These are phyloP conservation scores for Amanita inopinata DNA, from an alignment of 768 basidiomycete genomes.

Conservation along the genomic window DNA sequence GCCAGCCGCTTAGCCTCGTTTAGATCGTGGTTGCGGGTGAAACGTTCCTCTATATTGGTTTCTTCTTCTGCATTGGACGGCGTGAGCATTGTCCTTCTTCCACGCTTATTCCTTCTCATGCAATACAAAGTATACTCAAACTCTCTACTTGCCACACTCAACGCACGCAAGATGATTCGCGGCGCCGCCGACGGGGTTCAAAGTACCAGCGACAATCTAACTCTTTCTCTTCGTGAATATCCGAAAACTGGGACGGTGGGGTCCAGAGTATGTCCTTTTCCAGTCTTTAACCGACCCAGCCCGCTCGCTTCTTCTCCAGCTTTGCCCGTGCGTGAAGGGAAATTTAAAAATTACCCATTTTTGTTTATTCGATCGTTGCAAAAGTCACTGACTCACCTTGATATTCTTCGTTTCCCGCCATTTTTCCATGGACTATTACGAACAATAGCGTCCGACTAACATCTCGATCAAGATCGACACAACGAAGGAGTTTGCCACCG, in stretches of 20 bases:
- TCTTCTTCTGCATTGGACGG: slow-evolving; percentile 52
- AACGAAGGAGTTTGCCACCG: slow-evolving; percentile 37
- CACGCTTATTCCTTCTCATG: neutral
- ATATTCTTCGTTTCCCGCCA: neutral
- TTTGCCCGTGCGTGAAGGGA: slow-evolving; percentile 5
- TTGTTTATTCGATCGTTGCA: neutral
- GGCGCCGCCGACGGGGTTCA: slow-evolving; percentile 27
- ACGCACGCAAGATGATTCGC: slow-evolving; percentile 41
- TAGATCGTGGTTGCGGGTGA: slow-evolving; percentile 38
- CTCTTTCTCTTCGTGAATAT: slow-evolving; percentile 29
- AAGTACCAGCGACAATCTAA: slow-evolving; percentile 30
- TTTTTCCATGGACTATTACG: neutral
- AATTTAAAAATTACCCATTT: neutral
- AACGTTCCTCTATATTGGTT: slow-evolving; percentile 47
- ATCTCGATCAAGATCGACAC: slow-evolving; percentile 50
- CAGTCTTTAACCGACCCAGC: slow-evolving; percentile 1
- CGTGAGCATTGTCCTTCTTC: slow-evolving; percentile 24
- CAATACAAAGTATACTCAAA: slow-evolving; percentile 42
- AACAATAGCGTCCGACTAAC: slow-evolving; percentile 28
- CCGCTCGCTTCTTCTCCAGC: slow-evolving; percentile 4
- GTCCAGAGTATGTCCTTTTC: slow-evolving; percentile 20
- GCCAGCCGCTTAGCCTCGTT: slow-evolving; percentile 6
- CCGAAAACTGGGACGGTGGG: slow-evolving; percentile 23
- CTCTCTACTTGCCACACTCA: slow-evolving; percentile 50
- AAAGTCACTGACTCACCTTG: slow-evolving; percentile 2